A percentile compares a stretch with the other conserved stretches of the same genome.
phyloP scores from a whole-genome alignment of 441 rosid species.

The Raphanus hybrid region DNA sequence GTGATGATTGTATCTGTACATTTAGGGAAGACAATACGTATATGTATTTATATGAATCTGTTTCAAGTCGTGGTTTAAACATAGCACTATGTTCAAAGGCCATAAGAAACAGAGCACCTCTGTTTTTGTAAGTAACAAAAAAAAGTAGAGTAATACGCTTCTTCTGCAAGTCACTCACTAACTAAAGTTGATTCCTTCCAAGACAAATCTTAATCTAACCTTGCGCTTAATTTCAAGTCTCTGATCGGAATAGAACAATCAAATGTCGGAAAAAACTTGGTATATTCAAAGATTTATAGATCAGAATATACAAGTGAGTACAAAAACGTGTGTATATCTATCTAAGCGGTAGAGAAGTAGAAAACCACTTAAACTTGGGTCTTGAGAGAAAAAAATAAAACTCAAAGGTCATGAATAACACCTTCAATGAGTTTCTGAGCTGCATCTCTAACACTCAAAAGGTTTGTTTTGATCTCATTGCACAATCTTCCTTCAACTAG shows the following conservation, averaged over 20 bases:
- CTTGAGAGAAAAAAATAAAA: background rate
- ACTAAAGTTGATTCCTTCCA: background rate
- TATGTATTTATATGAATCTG: background rate
- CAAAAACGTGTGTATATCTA: background rate
- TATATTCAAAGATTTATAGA: background rate
- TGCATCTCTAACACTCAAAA: slow-evolving; percentile 65
- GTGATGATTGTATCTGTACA: slow-evolving; percentile 37
- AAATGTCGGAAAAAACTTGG: no score
- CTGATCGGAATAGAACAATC: background rate
- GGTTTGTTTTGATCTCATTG: slow-evolving; percentile 71
- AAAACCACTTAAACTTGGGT: background rate
- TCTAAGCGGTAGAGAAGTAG: slow-evolving; percentile 2
- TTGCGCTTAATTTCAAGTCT: background rate
- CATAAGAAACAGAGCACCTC: background rate
- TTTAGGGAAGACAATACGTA: slow-evolving; percentile 7
- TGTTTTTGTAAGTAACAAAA: slow-evolving; percentile 10
- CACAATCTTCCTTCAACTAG: slow-evolving; percentile 82
- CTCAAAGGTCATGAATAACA: slow-evolving; percentile 44
- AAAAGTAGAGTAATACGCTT: background rate
- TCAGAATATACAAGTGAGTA: slow-evolving; percentile 25
- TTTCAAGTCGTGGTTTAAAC: background rate
- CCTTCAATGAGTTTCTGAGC: slow-evolving; percentile 52
- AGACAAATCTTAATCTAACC: background rate
- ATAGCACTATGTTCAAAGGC: no score
- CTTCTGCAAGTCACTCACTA: background rate